These are phyloP conservation scores for Litsea cubeba DNA, from an alignment of 164 flowering plant genomes.

Conservation along the genomic window DNA sequence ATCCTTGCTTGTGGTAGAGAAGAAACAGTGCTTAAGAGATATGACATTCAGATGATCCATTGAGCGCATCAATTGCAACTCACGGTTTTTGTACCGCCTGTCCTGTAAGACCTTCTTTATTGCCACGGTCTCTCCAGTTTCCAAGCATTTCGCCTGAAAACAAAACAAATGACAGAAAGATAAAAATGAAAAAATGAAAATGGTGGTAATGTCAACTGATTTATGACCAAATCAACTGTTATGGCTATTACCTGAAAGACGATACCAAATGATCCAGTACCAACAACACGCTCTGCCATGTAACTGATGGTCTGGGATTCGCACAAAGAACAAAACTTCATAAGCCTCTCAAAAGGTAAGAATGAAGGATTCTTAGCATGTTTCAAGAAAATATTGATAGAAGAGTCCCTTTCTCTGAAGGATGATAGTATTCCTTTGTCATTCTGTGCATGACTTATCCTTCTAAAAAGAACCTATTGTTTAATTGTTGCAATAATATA, in stretches of 20 bases:
- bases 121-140: too few relatives aligned
- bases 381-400: neutral
- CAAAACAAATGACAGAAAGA: neutral
- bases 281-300: conserved; percentile 42
- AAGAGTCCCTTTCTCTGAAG: neutral
- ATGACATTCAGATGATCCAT: too few relatives aligned
- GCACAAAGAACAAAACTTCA: neutral
- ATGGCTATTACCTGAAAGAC: conserved; percentile 28
- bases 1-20: too few relatives aligned
- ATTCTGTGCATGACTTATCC: too few relatives aligned
- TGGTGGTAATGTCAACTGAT: neutral
- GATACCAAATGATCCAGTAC: conserved; percentile 91
- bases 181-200: neutral
- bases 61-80: too few relatives aligned
- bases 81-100: too few relatives aligned
- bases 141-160: too few relatives aligned
- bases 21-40: too few relatives aligned
- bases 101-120: too few relatives aligned
- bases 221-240: neutral
- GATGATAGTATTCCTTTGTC: too few relatives aligned
- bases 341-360: neutral
- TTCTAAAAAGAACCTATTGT: too few relatives aligned
- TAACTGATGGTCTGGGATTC: conserved; percentile 68
- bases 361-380: neutral
- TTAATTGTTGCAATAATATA: too few relatives aligned